Base-by-base conservation (phyloP, 441 rosid genomes). In the Croton laevigatus region DNA sequence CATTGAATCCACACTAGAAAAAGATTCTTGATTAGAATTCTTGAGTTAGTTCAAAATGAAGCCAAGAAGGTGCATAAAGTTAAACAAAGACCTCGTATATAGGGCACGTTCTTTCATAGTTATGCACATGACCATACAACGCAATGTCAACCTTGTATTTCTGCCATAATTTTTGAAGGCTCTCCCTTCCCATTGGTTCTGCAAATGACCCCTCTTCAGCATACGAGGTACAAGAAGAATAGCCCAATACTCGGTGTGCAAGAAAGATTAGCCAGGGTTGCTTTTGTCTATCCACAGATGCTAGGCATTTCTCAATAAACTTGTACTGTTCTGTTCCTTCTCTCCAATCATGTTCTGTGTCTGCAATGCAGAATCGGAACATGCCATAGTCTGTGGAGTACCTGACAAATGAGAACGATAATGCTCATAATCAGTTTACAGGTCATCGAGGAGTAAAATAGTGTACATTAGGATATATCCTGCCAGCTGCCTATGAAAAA, bases 211-310 rank as follows among this genome's bases (percentile, higher is more conserved):
- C 96, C 58, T 87, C 81, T 3, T 55, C 71, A 0, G 88, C 98
- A 27, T 91, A 93, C 32, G 71, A 79, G 20, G 54, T 59, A 27
- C 37, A 57, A 62, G 98, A 91, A 61, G 93, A 88, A 79, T 89
- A 93, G 63, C 96, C 98, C 1, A 91, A 82, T n/a, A 91, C 98
- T 12, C 98, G 85, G 37, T 93, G 97, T 8, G 96, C 97, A 20
- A 91, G 82, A 76, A 93, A 93, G 59, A 93, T 83, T 37, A 93
- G 70, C 98, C 97, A 93, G 3, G 98, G 97, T 76, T 93, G 97
- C 52, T 85, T 83, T 71, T 79, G 87, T 63, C 98, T 85, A 62
- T 93, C 93, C 3, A 80, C 96, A 10, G 96, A 81, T 44, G 96
- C 84, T 14, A 92, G 78, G 75, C 97, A 90, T 4, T 78, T 87